A percentile compares a stretch with the other conserved stretches of the same genome.
These are phyloP conservation scores for Mycosphaerella sp. DNA, from an alignment of 2,329 filamentous ascomycete genomes.

Conservation along the genomic window DNA sequence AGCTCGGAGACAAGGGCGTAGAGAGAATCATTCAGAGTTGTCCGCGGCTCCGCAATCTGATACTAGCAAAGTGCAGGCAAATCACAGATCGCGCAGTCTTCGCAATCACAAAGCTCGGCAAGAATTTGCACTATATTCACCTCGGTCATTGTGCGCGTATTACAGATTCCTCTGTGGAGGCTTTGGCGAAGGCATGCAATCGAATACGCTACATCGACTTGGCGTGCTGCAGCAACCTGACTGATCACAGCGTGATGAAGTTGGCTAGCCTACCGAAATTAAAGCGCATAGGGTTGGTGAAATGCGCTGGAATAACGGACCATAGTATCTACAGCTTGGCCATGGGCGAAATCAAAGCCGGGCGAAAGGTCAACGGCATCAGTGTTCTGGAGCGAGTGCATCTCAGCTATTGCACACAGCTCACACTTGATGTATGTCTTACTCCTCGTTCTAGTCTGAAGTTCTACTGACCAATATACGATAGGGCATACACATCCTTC, in stretches of 20 bases:
- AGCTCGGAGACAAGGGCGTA: constrained; percentile 79
- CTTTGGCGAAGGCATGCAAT: constrained; percentile 78
- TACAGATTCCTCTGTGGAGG: constrained; percentile 80
- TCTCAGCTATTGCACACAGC: constrained; percentile 84
- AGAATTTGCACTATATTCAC: constrained; percentile 95
- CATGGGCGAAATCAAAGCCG: constrained; percentile 39
- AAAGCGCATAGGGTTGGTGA: constrained; percentile 89
- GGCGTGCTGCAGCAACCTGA: constrained; percentile 86
- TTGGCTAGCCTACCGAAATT: constrained; percentile 85
- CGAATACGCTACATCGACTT: constrained; percentile 95
- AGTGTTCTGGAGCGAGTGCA: constrained; percentile 86
- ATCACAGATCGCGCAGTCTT: constrained; percentile 85
- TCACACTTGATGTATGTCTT: constrained; percentile 68
- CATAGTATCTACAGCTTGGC: constrained; percentile 80
- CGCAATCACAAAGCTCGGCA: constrained; percentile 81
- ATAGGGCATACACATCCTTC: constrained; percentile 79
- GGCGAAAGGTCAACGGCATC: constrained; percentile 42
- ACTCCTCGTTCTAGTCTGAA: neutral
- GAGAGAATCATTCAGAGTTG: constrained; percentile 81
- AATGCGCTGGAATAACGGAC: constrained; percentile 86
- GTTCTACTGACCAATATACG: constrained; percentile 28
- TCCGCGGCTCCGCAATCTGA: constrained; percentile 82
- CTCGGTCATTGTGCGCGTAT: constrained; percentile 89
- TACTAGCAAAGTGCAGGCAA: constrained; percentile 87
- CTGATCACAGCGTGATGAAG: constrained; percentile 77